These are phyloP conservation scores for Dorcoceras hygrometricum DNA, from an alignment of 257 asterid species.

Conservation along the genomic window DNA sequence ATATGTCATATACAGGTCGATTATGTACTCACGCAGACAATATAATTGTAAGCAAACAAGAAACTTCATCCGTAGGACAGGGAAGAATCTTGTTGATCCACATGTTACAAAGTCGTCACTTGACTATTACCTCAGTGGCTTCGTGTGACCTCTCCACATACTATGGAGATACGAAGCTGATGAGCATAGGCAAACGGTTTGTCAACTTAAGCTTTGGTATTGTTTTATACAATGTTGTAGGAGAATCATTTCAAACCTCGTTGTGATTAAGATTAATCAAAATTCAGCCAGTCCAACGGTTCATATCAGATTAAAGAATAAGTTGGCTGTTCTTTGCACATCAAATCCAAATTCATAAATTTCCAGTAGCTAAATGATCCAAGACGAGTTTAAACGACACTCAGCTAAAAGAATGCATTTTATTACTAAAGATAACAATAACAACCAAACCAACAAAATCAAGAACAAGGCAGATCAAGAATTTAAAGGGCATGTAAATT, in stretches of 20 bases:
- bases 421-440: not conserved
- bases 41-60: not conserved
- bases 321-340: not conserved
- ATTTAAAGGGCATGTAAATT: not conserved
- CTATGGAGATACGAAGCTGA: not conserved
- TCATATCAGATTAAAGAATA: not conserved
- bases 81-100: not conserved
- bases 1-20: not conserved
- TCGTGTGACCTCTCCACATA: not conserved
- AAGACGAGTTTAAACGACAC: conserved; percentile 12
- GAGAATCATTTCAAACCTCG: not conserved
- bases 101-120: not conserved
- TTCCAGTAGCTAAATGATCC: conserved; percentile 3
- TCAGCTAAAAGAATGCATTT: not conserved
- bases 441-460: not conserved
- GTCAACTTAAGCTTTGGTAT: not conserved
- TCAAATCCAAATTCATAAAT: not conserved
- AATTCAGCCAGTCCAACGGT: not conserved
- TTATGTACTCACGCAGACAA: not conserved
- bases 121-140: not conserved
- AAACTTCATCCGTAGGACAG: not conserved
- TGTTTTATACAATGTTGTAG: not conserved
- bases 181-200: not conserved
- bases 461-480: not conserved
- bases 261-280: too few species aligned